phyloP scores from a whole-genome alignment of 1,284 basidiomycete genomes.

The Naganishia sp. region DNA sequence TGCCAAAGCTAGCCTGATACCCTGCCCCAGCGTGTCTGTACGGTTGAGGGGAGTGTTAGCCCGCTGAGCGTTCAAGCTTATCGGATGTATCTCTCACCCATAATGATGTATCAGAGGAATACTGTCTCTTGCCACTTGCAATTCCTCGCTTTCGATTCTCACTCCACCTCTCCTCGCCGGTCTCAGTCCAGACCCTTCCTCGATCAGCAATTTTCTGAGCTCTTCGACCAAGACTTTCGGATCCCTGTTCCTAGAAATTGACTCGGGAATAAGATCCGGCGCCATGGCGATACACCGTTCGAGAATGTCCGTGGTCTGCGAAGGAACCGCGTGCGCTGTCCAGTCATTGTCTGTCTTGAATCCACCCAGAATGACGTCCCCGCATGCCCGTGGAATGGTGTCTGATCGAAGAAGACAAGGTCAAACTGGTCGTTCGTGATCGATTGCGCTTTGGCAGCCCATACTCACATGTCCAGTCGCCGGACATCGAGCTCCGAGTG shows the following conservation, averaged over 20 bases:
- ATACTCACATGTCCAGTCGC: conserved; percentile 64
- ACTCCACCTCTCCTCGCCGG: conserved; percentile 59
- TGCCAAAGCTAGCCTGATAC: conserved; percentile 35
- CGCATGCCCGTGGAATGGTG: conserved; percentile 34
- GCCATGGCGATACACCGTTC: conserved; percentile 61
- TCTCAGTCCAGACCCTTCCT: conserved; percentile 64
- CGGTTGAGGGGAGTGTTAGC: conserved; percentile 62
- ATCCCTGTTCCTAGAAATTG: conserved; percentile 3
- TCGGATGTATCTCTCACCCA: conserved; percentile 49
- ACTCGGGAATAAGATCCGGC: conserved; percentile 65
- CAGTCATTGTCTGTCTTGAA: conserved; percentile 66
- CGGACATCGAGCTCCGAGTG: conserved; percentile 58
- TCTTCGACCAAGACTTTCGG: conserved; percentile 61
- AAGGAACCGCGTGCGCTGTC: conserved; percentile 48
- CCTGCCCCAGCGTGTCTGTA: conserved; percentile 60
- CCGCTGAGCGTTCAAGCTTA: conserved; percentile 37
- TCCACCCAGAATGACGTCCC: conserved; percentile 67
- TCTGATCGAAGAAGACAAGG: conserved; percentile 2
- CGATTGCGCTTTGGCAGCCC: not conserved
- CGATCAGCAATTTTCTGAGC: conserved; percentile 63
- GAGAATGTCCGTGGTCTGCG: conserved; percentile 65
- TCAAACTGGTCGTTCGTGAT: not conserved
- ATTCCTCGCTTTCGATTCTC: conserved; percentile 50
- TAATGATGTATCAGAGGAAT: conserved; percentile 58
- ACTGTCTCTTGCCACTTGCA: conserved; percentile 33